phyloP scores from a whole-genome alignment of 2,329 filamentous ascomycete species.

The Hymenoscyphus occultus region DNA sequence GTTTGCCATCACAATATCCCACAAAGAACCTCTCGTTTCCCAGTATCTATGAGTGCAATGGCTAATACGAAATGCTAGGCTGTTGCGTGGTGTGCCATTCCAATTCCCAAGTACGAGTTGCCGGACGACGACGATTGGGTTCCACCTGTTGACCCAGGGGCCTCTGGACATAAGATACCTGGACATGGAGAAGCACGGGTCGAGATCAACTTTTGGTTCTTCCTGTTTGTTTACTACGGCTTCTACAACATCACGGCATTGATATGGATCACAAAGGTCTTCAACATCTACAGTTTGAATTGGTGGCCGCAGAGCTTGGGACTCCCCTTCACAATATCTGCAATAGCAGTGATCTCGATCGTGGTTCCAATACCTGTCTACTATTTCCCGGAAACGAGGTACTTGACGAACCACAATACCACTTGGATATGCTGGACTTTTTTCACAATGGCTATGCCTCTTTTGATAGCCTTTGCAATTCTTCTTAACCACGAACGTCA shows the following conservation, averaged over 20 bases:
- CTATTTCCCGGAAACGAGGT: conserved; percentile 49
- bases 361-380: conserved; percentile 59
- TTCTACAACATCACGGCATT: conserved; percentile 66
- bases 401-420: conserved; percentile 60
- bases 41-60: background rate
- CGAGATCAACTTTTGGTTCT: conserved; percentile 70
- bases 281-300: conserved; percentile 68
- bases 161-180: conserved; percentile 45
- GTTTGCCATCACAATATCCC: conserved; percentile 31
- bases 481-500: conserved; percentile 63
- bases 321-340: conserved; percentile 60
- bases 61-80: conserved; percentile 42
- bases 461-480: conserved; percentile 63
- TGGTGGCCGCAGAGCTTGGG: conserved; percentile 67
- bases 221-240: conserved; percentile 66
- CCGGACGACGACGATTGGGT: conserved; percentile 39
- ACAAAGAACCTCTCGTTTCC: background rate
- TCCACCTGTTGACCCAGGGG: conserved; percentile 12
- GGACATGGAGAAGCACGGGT: conserved; percentile 63
- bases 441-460: conserved; percentile 65
- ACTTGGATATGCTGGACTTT: conserved; percentile 69
- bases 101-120: conserved; percentile 61
- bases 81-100: conserved; percentile 62
- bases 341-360: conserved; percentile 60
- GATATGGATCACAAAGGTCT: conserved; percentile 69